Conservation (phyloP, 202 grass and related monocot species). For the Digitaria exilis region DNA sequence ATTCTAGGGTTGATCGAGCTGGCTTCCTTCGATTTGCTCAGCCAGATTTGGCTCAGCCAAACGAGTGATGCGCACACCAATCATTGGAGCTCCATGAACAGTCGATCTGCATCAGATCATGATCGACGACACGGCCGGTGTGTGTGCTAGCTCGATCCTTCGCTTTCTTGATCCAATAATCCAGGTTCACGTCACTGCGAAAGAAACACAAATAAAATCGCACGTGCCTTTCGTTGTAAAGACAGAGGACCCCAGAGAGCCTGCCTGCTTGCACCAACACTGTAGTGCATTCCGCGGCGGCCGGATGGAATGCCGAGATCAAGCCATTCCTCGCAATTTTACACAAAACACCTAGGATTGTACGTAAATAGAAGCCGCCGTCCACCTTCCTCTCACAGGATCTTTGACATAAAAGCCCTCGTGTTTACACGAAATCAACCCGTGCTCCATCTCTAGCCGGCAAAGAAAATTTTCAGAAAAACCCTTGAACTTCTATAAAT, state of each 20-base stretch:
- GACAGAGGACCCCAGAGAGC: not conserved
- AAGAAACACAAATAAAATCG: no score
- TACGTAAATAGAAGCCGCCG: no score
- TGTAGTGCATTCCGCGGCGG: no score
- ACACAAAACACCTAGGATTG: no score
- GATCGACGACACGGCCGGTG: not conserved
- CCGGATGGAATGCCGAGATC: no score
- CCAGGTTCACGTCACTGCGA: not conserved
- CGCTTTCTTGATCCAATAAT: not conserved
- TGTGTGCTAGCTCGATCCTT: not conserved
- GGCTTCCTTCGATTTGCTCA: not conserved
- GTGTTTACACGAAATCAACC: no score
- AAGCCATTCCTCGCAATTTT: no score
- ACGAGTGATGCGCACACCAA: not conserved
- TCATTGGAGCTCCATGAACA: not conserved
- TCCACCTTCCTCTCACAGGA: no score
- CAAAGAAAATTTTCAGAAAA: no score
- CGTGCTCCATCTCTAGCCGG: no score
- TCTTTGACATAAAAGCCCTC: no score
- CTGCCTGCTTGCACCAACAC: not conserved
- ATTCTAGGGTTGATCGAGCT: not conserved
- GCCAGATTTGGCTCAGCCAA: not conserved
- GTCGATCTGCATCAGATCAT: not conserved
- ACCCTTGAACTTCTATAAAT: no score
- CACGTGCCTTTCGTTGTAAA: not conserved